Evolutionary conservation across 306 rosid species (phyloP).

Genomic region (Biancaea sappan): DNA sequence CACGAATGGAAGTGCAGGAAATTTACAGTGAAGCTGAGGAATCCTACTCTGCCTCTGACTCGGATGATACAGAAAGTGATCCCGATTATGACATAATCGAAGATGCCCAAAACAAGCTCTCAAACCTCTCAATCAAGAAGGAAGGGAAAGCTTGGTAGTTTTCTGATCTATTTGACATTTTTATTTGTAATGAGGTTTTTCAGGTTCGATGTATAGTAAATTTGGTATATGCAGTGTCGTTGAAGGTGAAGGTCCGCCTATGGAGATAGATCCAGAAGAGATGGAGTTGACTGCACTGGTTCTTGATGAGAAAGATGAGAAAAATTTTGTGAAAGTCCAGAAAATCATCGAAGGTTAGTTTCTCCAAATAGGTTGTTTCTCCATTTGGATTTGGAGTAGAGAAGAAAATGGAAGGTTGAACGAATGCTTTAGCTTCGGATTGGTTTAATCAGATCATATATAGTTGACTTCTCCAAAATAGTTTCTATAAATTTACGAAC

Average conservation of each 20-base stretch:
- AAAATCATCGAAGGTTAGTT: constrained; percentile 55
- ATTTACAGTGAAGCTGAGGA: constrained; percentile 39
- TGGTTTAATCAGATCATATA: not conserved
- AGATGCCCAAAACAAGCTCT: constrained; percentile 47
- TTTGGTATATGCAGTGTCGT: constrained; percentile 45
- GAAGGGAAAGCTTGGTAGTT: constrained; percentile 47
- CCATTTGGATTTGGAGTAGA: not conserved
- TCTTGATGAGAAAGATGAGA: constrained; percentile 45
- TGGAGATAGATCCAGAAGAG: constrained; percentile 37
- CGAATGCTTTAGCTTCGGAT: constrained; percentile 5
- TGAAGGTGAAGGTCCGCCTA: constrained; percentile 17
- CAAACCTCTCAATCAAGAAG: constrained; percentile 51
- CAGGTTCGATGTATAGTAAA: not conserved
- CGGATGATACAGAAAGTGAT: constrained; percentile 52
- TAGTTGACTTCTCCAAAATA: not conserved
- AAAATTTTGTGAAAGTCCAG: constrained; percentile 45
- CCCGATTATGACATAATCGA: constrained; percentile 43
- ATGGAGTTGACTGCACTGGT: constrained; percentile 24
- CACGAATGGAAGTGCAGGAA: constrained; percentile 6
- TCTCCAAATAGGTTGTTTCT: not conserved
- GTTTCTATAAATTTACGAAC: not conserved
- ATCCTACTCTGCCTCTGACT: constrained; percentile 35
- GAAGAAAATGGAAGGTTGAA: not conserved
- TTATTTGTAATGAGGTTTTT: constrained; percentile 6
- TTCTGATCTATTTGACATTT: not conserved